Base-by-base conservation (phyloP, 2,329 filamentous ascomycete genomes). In the Aspergillus neotritici region DNA sequence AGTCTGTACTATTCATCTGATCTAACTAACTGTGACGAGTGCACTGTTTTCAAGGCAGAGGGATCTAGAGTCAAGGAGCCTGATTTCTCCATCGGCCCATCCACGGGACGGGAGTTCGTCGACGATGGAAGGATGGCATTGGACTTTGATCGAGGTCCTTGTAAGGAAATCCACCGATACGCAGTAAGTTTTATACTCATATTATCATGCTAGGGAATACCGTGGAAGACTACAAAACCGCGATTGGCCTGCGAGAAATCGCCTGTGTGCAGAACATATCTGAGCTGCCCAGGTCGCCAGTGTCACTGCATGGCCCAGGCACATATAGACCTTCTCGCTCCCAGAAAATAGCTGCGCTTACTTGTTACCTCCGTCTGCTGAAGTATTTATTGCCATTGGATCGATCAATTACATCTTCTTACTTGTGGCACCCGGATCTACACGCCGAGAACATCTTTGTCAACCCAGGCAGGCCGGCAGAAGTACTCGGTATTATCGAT, bases 351-450 rank as follows among this genome's bases (percentile, higher is more conserved):
- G 44, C 44, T 12, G 64, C 62, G 8, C 46, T 64, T 40, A 29
- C 53, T 16, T 50, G 44, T 29, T 67, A 66, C 50, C 52, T 61
- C 36, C 46, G 55, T 16, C 30, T 64, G 6, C 43, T 59, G 14
- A 56, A 49, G 15, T 50, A 51, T 37, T 45, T 65, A 17, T 45
- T 63, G 8, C 63, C 57, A 3, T 46, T 17, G 30, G 57, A 66
- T 41, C 13, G 31, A 39, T 39, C 49, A 12, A 55, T 64, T 30
- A 39, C 48, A 10, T 53, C 58, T 8, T 32, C 46, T 9, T 42
- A 64, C 58, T 37, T 62, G 17, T 59, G 57, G 67, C 65, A 71
- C 41, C 47, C 44, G 30, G 67, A 72, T 38, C 51, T 71, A 14
- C 67, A 71, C 38, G 43, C 43, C 13, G 65, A 59, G 8, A 71